Evolutionary conservation across 2,329 filamentous ascomycete species (phyloP), one percentile per base, ranked within the genome.

Genomic region (Epichloe sibirici): DNA sequence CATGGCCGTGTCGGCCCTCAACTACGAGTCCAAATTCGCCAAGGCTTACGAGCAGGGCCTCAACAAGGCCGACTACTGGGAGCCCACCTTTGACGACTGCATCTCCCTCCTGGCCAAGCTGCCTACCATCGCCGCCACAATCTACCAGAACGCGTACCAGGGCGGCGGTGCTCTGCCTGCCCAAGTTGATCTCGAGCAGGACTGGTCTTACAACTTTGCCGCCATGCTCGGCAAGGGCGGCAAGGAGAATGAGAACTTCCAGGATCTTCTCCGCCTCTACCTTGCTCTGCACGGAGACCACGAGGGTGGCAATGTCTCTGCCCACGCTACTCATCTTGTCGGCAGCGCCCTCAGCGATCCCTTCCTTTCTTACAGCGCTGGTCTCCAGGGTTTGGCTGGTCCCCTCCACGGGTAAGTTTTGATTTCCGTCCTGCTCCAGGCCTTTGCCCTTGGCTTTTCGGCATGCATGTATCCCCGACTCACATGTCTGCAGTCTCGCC

Each of bases 141-240:
- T 98, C 65, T 96, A 98, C 78, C 89, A 95, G 65, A 93, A 93
- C 69, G 77, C 89, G 57, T 88, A 93, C 79, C 75, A 81, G 61
- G 82, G 90, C 67, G 78, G 77, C 53, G 83, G 85, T 64, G 74
- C 86, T 58, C 76, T 95, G 57, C 83, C 88, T 8, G 80, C 85
- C 61, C 74, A 86, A 68, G 75, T 94, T 48, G 90, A 98, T 63
- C 71, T 81, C 53, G 78, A 86, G 60, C 88, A 96, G 72, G 93
- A 98, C 71, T 98, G 93, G 93, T 86, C 90, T 0, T 95, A 96
- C 78, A 98, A 98, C 78, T 98, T 96, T 65, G 93, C 93, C 45
- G 88, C 90, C 59, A 90, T 97, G 82, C 81, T 97, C 51, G 91
- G 91, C 65, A 95, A 94, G 74, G 81, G 85, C 49, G 89, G 90